Conservation (phyloP, 2,329 filamentous ascomycete genomes). For the Leptodontidium sp. region DNA sequence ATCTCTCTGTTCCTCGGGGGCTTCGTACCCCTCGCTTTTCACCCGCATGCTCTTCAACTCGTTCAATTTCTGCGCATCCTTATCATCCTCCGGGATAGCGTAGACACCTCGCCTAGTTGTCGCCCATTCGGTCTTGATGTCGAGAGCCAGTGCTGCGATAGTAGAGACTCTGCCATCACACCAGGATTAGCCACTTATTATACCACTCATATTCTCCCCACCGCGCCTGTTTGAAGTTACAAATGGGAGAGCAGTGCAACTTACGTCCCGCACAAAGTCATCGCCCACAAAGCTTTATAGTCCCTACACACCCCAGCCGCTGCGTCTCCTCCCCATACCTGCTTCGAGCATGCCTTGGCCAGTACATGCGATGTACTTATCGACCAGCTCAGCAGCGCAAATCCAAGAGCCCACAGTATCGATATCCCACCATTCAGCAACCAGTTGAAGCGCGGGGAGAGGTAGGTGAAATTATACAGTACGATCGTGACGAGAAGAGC, state of each 20-base stretch:
- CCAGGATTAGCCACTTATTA: neutral
- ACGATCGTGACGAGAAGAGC: constrained; percentile 40
- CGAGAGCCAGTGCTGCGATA: constrained; percentile 38
- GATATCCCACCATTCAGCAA: constrained; percentile 39
- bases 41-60: constrained; percentile 33
- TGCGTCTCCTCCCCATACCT: constrained; percentile 38
- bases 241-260: constrained; percentile 17
- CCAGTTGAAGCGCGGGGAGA: constrained; percentile 43
- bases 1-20: constrained; percentile 26
- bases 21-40: constrained; percentile 34
- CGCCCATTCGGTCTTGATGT: constrained; percentile 39
- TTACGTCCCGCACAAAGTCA: constrained; percentile 43
- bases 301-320: constrained; percentile 42
- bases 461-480: constrained; percentile 45
- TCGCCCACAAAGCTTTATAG: constrained; percentile 44
- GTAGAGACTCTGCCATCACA: constrained; percentile 36
- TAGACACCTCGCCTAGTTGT: constrained; percentile 36
- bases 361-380: constrained; percentile 40
- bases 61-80: constrained; percentile 33
- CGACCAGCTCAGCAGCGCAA: constrained; percentile 42
- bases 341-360: constrained; percentile 36
- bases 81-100: constrained; percentile 42
- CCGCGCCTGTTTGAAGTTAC: neutral
- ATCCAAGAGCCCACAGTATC: constrained; percentile 40
- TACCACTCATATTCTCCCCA: neutral